Percentiles rank a stretch among this genome's conserved stretches.
Conservation (phyloP, 805 yeast species). For the Starmerella floricola region DNA sequence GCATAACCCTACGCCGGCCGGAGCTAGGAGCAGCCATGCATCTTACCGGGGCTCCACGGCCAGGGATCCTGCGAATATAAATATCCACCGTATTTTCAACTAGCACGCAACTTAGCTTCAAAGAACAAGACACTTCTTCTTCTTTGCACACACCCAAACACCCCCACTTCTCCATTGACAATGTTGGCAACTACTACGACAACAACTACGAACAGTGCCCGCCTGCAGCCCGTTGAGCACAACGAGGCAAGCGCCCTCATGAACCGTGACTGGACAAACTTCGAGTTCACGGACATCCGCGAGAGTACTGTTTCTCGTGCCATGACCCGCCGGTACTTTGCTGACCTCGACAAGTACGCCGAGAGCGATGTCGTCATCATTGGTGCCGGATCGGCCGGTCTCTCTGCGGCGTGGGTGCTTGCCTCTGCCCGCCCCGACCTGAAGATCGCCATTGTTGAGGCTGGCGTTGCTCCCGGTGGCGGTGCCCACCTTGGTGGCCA, state of each 20-base stretch:
- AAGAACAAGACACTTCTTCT: too few species aligned
- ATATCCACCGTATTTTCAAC: too few species aligned
- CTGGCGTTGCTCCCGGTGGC: slow-evolving; percentile 68
- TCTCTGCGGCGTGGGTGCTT: slow-evolving; percentile 61
- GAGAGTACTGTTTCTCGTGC: slow-evolving; percentile 73
- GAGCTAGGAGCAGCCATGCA: too few species aligned
- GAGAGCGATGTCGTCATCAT: slow-evolving; percentile 63
- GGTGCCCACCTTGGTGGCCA: slow-evolving; percentile 74
- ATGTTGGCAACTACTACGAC: slow-evolving; percentile 20
- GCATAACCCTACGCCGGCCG: too few species aligned
- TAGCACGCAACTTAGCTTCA: too few species aligned
- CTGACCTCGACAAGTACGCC: slow-evolving; percentile 59
- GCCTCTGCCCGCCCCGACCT: slow-evolving; percentile 66
- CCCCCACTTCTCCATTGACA: background rate
- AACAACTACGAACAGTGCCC: slow-evolving; percentile 13
- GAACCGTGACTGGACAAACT: slow-evolving; percentile 48
- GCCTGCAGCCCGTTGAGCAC: slow-evolving; percentile 11
- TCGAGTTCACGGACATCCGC: slow-evolving; percentile 58
- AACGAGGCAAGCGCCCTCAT: slow-evolving; percentile 9
- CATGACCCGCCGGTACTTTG: slow-evolving; percentile 63
- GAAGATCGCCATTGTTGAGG: slow-evolving; percentile 61
- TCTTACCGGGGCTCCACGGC: too few species aligned
- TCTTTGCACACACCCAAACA: too few species aligned
- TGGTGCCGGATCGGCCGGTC: slow-evolving; percentile 71
- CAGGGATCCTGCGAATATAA: too few species aligned